Percentiles rank a stretch among this genome's conserved stretches.
Evolutionary conservation across 1,284 basidiomycete genomes (phyloP).

Genomic region (Cystobasidium slooffiae): DNA sequence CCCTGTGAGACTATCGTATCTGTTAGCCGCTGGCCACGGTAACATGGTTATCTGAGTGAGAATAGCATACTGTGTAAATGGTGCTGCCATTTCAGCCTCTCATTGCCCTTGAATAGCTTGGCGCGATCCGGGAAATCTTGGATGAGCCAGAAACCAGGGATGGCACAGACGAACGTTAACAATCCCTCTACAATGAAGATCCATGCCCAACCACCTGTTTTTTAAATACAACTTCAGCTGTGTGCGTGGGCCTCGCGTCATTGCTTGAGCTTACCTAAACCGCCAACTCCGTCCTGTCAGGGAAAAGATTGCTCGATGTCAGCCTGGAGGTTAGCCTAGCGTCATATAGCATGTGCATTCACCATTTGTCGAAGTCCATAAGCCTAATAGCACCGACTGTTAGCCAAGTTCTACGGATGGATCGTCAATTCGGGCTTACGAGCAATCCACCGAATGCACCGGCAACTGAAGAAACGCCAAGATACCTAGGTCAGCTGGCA

Average conservation of each 20-base stretch:
- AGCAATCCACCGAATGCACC: slow-evolving; percentile 55
- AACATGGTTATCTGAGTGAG: neutral
- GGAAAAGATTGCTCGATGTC: neutral
- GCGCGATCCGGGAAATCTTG: slow-evolving; percentile 53
- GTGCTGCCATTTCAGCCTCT: slow-evolving; percentile 52
- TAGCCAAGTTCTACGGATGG: no score
- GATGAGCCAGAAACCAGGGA: slow-evolving; percentile 51
- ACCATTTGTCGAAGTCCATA: slow-evolving; percentile 56
- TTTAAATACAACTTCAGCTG: neutral
- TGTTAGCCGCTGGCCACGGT: slow-evolving; percentile 47
- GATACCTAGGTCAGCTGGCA: neutral
- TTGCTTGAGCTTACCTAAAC: slow-evolving; percentile 48
- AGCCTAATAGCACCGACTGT: neutral
- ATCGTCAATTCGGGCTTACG: slow-evolving; percentile 2
- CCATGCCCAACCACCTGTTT: slow-evolving; percentile 58
- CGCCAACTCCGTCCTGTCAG: slow-evolving; percentile 56
- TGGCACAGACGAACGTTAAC: slow-evolving; percentile 50
- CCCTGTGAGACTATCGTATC: slow-evolving; percentile 48
- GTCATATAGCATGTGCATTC: neutral
- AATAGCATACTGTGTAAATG: slow-evolving; percentile 37
- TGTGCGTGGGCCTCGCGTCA: neutral
- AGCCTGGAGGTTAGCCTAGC: neutral
- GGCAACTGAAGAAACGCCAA: slow-evolving; percentile 42
- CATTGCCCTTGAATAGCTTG: slow-evolving; percentile 47
- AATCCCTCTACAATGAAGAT: slow-evolving; percentile 52